Evolutionary conservation across 2,329 filamentous ascomycete genomes (phyloP), one percentile per base, ranked within the genome.

Genomic region (Aspergillus sp.): DNA sequence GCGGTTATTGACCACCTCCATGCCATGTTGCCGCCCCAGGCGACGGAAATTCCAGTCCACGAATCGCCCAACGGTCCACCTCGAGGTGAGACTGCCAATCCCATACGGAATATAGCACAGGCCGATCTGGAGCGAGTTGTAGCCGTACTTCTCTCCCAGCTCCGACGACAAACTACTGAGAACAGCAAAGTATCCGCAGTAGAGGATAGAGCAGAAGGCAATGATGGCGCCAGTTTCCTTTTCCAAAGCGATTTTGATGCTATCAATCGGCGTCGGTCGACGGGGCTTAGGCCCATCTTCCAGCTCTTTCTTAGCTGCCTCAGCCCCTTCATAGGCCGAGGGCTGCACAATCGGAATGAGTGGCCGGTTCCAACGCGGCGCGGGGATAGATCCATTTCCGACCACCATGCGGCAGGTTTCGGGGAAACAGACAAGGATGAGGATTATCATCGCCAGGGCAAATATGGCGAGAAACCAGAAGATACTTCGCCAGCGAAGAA

Each of bases 1-100:
- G 10, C 86, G 85, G 50, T 70, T 70, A n/a, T 65, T 66, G 8
- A 58, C 59, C 19, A 70, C 70, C 5, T 68, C 67, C 17, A 87
- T 70, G 60, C 85, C 80, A 58, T 82, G 78, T 13, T 81, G 62
- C 15, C 85, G 84, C 2, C 66, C 63, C 84, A 86, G 59, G 80
- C 82, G 62, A 84, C 84, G 64, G 72, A 90, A 96, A 73, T 93
- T 92, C 81, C 85, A 87, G 73, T 91, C 89, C 39, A 90, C 81
- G 1, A 86, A 25, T 17, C 51, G 53, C 25, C 67, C 54, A 27
- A 66, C 57, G 11, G 61, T 58, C 69, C 69, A 69, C 3, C 65
- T 62, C 15, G 77, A 71, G 59, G 44, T 76, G 70, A 70, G 55
- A 27, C 66, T 65, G 17, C 64, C 65, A 1, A 65, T 44, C 0